These are phyloP conservation scores for Microdochium trichocladiopsis DNA, from an alignment of 2,329 filamentous ascomycete species.

Conservation along the genomic window DNA sequence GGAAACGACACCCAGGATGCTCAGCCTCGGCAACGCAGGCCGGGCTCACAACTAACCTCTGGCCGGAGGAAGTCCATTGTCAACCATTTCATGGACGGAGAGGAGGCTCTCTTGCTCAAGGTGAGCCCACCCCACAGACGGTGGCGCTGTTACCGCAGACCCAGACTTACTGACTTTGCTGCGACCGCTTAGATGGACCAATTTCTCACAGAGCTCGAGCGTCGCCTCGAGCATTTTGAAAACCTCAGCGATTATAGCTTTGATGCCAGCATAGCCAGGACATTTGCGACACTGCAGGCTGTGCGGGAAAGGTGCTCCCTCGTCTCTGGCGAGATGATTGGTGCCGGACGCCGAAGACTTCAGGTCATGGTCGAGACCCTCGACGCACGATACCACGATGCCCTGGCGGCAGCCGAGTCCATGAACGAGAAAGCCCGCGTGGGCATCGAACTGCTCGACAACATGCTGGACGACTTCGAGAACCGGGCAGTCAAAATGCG, in stretches of 20 bases:
- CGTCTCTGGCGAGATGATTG: conserved; percentile 84
- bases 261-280: conserved; percentile 76
- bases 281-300: conserved; percentile 78
- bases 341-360: conserved; percentile 74
- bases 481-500: conserved; percentile 70
- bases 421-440: conserved; percentile 88
- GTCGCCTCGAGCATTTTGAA: conserved; percentile 81
- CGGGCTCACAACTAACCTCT: conserved; percentile 51
- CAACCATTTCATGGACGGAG: conserved; percentile 53
- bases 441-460: conserved; percentile 79
- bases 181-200: conserved; percentile 55
- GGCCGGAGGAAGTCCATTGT: conserved; percentile 50
- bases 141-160: too few species aligned
- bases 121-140: conserved; percentile 27
- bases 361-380: conserved; percentile 90
- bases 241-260: conserved; percentile 77
- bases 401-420: conserved; percentile 74
- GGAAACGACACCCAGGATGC: not conserved
- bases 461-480: conserved; percentile 81
- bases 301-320: conserved; percentile 84
- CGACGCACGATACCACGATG: conserved; percentile 81
- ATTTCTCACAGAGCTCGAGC: conserved; percentile 80
- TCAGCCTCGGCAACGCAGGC: conserved; percentile 31
- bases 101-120: conserved; percentile 54
- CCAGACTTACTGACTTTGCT: conserved; percentile 3